Conservation (phyloP, 2,329 filamentous ascomycete species). For the Diaporthe batatas region DNA sequence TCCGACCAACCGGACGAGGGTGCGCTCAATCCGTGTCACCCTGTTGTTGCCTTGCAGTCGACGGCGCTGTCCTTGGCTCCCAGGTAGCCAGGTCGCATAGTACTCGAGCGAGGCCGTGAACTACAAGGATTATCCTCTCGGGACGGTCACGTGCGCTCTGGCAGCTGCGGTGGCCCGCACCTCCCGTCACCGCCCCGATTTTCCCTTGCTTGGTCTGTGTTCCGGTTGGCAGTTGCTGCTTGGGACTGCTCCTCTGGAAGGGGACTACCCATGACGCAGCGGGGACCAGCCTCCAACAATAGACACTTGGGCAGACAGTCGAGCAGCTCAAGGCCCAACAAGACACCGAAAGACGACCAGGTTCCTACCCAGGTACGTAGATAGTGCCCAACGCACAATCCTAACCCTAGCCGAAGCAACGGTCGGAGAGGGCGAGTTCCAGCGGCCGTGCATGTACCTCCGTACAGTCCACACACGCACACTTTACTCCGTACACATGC, state of each 20-base stretch:
- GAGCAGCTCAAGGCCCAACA: constrained; percentile 1
- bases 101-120: constrained; percentile 10
- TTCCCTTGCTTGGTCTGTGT: constrained; percentile 38
- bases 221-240: constrained; percentile 40
- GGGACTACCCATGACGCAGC: constrained; percentile 40
- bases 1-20: constrained; percentile 21
- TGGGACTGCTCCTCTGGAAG: constrained; percentile 30
- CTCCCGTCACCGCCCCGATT: constrained; percentile 39
- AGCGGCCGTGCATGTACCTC: constrained; percentile 27
- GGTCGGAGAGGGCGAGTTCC: constrained; percentile 8
- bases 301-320: neutral
- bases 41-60: constrained; percentile 13
- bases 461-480: neutral
- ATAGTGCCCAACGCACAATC: constrained; percentile 30
- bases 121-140: constrained; percentile 39
- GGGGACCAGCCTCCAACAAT: constrained; percentile 30
- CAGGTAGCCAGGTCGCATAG: constrained; percentile 9
- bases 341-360: neutral
- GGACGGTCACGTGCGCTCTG: constrained; percentile 39
- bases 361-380: too few relatives aligned
- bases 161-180: constrained; percentile 37
- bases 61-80: neutral
- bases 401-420: constrained; percentile 29
- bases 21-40: constrained; percentile 14
- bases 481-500: neutral